These are phyloP conservation scores for Globisporangium abappressorium DNA, from an alignment of 352 stramenopile species.

Conservation along the genomic window DNA sequence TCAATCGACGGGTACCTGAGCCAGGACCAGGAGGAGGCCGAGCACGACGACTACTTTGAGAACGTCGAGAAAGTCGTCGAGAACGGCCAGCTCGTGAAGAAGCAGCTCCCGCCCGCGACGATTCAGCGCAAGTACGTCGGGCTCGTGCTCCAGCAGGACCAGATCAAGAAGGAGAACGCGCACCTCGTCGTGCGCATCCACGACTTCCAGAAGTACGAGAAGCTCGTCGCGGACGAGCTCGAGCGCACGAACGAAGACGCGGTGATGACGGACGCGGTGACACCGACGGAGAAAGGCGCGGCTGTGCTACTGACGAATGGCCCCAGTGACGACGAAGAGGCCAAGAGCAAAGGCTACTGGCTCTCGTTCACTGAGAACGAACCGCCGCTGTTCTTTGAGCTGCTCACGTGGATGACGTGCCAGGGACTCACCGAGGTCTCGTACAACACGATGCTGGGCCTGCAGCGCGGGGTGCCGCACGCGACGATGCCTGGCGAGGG, in stretches of 20 bases:
- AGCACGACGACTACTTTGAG: slow-evolving; percentile 6
- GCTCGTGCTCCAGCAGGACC: slow-evolving; percentile 17
- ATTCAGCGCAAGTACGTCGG: slow-evolving; percentile 10
- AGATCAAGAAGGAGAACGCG: slow-evolving; percentile 15
- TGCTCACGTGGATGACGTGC: slow-evolving; percentile 8
- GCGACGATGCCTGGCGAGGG: slow-evolving; percentile 1
- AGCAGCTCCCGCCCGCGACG: not conserved
- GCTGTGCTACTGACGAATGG: not conserved
- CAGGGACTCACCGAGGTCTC: not conserved
- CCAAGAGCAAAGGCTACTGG: slow-evolving; percentile 6
- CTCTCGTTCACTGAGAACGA: slow-evolving; percentile 15
- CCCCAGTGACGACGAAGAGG: not conserved
- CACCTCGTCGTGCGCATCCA: slow-evolving; percentile 9
- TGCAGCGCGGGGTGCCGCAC: slow-evolving; percentile 3
- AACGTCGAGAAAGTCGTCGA: not conserved
- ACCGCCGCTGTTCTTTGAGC: slow-evolving; percentile 12
- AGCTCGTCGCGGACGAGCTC: slow-evolving; percentile 8
- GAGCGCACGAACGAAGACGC: slow-evolving; percentile 4
- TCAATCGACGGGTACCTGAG: slow-evolving; percentile 13
- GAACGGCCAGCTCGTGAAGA: slow-evolving; percentile 1
- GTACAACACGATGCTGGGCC: slow-evolving; percentile 7
- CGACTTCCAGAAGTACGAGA: slow-evolving; percentile 15
- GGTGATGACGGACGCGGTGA: not conserved
- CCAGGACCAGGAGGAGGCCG: slow-evolving; percentile 10
- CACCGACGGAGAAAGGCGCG: not conserved